Base-by-base conservation (phyloP, 2,329 filamentous ascomycete species). In the Coniochaeta pulveracea region DNA sequence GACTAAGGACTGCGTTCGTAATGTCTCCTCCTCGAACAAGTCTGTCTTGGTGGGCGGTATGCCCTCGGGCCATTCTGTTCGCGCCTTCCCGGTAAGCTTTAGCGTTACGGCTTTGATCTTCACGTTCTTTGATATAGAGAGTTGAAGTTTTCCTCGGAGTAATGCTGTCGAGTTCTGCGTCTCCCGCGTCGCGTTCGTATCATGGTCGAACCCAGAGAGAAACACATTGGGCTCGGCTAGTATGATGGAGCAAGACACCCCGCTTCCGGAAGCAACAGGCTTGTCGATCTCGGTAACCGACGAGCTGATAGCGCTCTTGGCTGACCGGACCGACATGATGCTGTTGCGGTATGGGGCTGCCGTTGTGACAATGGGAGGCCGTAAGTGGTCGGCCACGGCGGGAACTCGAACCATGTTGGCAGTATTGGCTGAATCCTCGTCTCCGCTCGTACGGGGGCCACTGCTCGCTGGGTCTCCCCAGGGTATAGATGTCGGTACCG, bases 31-130 rank as follows among this genome's bases (percentile, higher is more conserved):
- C 50, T 96, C 86, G 47, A 76, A 80, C 34, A 85, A 76, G 25
- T 93, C 83, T 1, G 80, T 70, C 55, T 93, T 94, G 37, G 80
- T 70, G 0, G 88, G 86, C 3, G 91, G 89, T 19, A 96, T 91
- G 33, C 86, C 85, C 61, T 96, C 91, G 11, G 91, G 89, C 91
- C 91, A 98, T 50, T 94, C 86, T 2, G 91, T 96, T 42, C 81
- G 74, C 3, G 86, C 85, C 50, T 77, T 80, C 19, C 89, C 91
- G 25, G 79, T 73, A 45, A 98, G 83, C 47, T 84, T 89, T 34
- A 98, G 65, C 5, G 82, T 86, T 16, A 98, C 73, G 4, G 85
- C 80, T 62, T 94, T 95, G 44, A 98, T 78, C 58, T 98, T 98
- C 29, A 86, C 76, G 43, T 84, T 82, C 52, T 96, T 96, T 28